These are phyloP conservation scores for Colletotrichum orchidophilum DNA, from an alignment of 2,329 filamentous ascomycete genomes.

Conservation along the genomic window DNA sequence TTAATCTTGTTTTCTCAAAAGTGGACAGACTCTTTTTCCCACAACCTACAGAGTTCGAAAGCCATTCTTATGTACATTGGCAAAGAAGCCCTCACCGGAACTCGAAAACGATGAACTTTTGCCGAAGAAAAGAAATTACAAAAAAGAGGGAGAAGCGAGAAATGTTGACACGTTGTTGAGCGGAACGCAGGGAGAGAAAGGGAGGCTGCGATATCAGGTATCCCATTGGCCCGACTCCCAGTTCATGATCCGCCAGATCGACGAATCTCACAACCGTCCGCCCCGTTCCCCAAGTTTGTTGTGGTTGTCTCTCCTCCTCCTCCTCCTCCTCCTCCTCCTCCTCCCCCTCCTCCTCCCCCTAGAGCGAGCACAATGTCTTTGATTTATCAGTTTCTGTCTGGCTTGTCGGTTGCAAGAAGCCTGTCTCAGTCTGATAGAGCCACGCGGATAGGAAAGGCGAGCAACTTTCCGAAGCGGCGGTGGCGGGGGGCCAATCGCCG, in stretches of 20 bases:
- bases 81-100: neutral
- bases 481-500: slow-evolving; percentile 22
- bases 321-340: no score
- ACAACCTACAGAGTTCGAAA: neutral
- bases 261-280: neutral
- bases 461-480: slow-evolving; percentile 19
- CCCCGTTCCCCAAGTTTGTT: neutral
- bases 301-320: slow-evolving; percentile 11
- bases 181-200: slow-evolving; percentile 31
- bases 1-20: neutral
- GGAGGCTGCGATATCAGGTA: neutral
- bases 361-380: slow-evolving; percentile 20
- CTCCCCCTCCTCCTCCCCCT: no score
- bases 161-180: slow-evolving; percentile 29
- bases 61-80: neutral
- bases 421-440: slow-evolving; percentile 20
- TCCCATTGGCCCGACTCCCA: slow-evolving; percentile 1
- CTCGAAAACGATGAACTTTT: neutral
- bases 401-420: neutral
- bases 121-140: neutral
- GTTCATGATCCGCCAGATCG: slow-evolving; percentile 22
- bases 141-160: slow-evolving; percentile 3
- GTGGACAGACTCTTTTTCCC: neutral
- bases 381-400: slow-evolving; percentile 19
- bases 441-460: slow-evolving; percentile 10